Base-by-base conservation (phyloP, 1,284 basidiomycete genomes). In the Marasmius tenuissimus region DNA sequence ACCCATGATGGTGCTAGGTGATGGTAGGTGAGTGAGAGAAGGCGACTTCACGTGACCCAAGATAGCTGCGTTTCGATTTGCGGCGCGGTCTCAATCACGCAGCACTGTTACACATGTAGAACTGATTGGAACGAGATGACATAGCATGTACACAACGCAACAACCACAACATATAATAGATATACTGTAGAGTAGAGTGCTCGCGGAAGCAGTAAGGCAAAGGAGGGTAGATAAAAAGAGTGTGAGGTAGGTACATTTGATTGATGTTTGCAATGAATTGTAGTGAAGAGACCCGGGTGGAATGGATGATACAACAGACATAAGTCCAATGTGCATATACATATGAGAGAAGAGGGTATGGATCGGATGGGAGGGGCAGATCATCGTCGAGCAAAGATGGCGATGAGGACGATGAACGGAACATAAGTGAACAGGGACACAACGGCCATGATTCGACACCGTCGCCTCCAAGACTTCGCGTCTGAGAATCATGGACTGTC, bases 361-460 rank as follows among this genome's bases (percentile, higher is more conserved):
- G 4, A 52, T 16, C 27, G 48, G 27, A 11, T 16, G 27, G 11
- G 8, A 18, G 48, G 34, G 16, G 16, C 2, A 52, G 10, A 34
- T 14, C 14, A 54, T 11, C 22, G 34, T 54, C 35, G 37, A 37
- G 52, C 80, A 66, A 84, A 83, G 63, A 85, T 71, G 63, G 81
- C 79, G 63, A 86, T 71, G 63, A 84, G 78, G 61, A 85, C 72
- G 67, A 85, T 83, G 71, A 85, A 84, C 7, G 84, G 84, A 61
- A 85, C 70, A 66, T 85, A 85, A 22, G 84, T 85, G 65, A 86
- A 68, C 39, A 85, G 65, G 18, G 83, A 83, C n/a, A 85, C 67
- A 49, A 68, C 71, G 38, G 79, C 70, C 81, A 84, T 81, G 63
- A 85, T 69, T 22, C 85, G 80, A 73, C 84, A 86, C 58, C 84